Percentiles rank a stretch among this genome's conserved stretches.
phyloP scores from a whole-genome alignment of 371 early-diverging fungal genomes.

The Mortierella sp. region DNA sequence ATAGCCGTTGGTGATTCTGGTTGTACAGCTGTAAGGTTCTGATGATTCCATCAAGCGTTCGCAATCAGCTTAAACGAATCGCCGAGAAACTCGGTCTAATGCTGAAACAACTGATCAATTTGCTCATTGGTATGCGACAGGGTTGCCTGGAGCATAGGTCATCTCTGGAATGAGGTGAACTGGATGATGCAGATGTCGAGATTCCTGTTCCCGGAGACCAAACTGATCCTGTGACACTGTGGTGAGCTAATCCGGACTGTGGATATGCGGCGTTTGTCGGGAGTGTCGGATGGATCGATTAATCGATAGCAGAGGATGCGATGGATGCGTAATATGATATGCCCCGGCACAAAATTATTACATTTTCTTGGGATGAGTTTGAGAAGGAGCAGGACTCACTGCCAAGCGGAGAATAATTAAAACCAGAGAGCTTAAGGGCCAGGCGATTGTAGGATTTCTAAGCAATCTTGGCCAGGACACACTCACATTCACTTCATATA shows the following conservation, averaged over 20 bases:
- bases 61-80: too few relatives aligned
- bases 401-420: neutral
- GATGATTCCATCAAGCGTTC: too few relatives aligned
- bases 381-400: conserved; percentile 34
- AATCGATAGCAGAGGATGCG: neutral
- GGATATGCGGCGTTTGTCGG: neutral
- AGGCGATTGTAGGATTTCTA: neutral
- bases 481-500: too few relatives aligned
- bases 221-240: neutral
- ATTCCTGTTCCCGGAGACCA: neutral
- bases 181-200: too few relatives aligned
- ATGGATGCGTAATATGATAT: conserved; percentile 3
- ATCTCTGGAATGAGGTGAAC: too few relatives aligned
- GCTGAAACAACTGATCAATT: too few relatives aligned
- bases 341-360: conserved; percentile 13
- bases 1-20: too few relatives aligned
- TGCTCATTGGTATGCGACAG: too few relatives aligned
- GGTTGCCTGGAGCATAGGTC: too few relatives aligned
- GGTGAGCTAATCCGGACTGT: too few relatives aligned
- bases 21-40: too few relatives aligned
- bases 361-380: conserved; percentile 43
- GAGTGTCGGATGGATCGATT: conserved; percentile 32
- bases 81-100: too few relatives aligned
- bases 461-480: neutral
- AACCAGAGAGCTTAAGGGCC: conserved; percentile 13